Evolutionary conservation across 495 filamentous ascomycete genomes (phyloP), one percentile per base, ranked within the genome.

Genomic region (Physcia stellaris): DNA sequence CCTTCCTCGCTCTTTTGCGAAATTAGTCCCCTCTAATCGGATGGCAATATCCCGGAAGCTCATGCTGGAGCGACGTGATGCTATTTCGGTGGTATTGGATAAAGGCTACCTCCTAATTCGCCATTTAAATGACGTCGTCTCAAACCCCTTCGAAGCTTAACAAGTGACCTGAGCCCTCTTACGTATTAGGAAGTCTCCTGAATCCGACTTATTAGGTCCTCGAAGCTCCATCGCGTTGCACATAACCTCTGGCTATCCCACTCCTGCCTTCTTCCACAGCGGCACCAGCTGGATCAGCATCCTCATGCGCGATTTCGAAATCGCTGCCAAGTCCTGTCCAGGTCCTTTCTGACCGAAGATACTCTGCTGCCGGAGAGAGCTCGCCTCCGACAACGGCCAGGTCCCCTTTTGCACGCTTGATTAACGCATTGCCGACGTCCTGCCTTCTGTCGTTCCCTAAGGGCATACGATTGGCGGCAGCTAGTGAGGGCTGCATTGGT

Each of bases 311-410:
- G 21, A 77, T 67, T 29, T 69, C 67, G 42, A 85, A 90, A 56
- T 98, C 90, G 41, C 78, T 92, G 0, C 90, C 92, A 20, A 99
- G 57, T 0, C 90, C 90, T 54, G 77, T 81, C 90, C 90, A 99
- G 5, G 80, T 92, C 40, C 90, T 59, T 49, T 86, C 80, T 9
- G 77, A 80, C 29, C 75, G 70, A 41, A 98, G 56, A 50, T 73
- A 95, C 58, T 94, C 82, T 4, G 92, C 90, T 1, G 81, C 90
- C 3, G 92, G 92, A 18, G 87, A 94, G n/a, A 79, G 62, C 0
- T 83, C 70, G 4, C 82, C 80, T 27, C 86, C 86, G 27, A 93
- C 69, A 24, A 70, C 71, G 2, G 81, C 79, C 27, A 98, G 37
- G 44, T 88, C 82, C 11, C 69, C 68, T 45, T 75, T 80, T 26